Evolutionary conservation across 2,329 filamentous ascomycete genomes (phyloP).

Genomic region (Trichoderma sp.): DNA sequence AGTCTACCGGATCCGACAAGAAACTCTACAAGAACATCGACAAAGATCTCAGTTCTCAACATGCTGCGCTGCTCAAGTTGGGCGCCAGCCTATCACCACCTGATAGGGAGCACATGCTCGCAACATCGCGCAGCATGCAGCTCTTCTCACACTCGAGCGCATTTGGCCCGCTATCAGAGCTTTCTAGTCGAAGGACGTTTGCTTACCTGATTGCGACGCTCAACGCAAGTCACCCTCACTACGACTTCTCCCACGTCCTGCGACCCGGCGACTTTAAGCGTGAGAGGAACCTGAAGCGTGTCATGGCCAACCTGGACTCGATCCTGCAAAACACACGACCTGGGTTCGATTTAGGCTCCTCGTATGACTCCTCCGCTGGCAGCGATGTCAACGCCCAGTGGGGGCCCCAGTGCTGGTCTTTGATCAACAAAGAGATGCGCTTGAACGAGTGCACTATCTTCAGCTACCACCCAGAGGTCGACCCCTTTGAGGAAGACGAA

Average conservation of each 20-base stretch:
- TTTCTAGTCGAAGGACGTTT: conserved; percentile 86
- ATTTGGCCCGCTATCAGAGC: conserved; percentile 86
- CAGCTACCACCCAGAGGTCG: conserved; percentile 83
- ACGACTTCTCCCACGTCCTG: conserved; percentile 93
- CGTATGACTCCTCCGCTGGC: conserved; percentile 43
- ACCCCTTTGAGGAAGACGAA: conserved; percentile 89
- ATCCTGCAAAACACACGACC: conserved; percentile 86
- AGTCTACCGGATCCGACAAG: conserved; percentile 92
- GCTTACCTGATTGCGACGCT: conserved; percentile 95
- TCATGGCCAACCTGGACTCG: conserved; percentile 86
- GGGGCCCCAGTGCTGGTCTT: conserved; percentile 88
- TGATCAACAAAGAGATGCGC: conserved; percentile 93
- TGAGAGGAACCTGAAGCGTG: conserved; percentile 74
- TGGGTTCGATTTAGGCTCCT: conserved; percentile 47
- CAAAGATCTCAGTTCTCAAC: conserved; percentile 84
- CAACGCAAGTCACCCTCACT: conserved; percentile 87
- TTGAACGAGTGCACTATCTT: conserved; percentile 88
- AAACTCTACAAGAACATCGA: conserved; percentile 97
- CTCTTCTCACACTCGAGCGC: conserved; percentile 79
- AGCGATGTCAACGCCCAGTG: conserved; percentile 64
- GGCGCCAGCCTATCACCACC: conserved; percentile 87
- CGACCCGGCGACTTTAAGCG: conserved; percentile 87
- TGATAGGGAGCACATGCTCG: conserved; percentile 69
- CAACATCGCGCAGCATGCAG: conserved; percentile 60
- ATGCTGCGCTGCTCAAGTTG: conserved; percentile 82